A percentile compares a stretch with the other conserved stretches of the same genome.
These are phyloP conservation scores for Stemphylium vesicarium DNA, from an alignment of 2,329 filamentous ascomycete species.

Conservation along the genomic window DNA sequence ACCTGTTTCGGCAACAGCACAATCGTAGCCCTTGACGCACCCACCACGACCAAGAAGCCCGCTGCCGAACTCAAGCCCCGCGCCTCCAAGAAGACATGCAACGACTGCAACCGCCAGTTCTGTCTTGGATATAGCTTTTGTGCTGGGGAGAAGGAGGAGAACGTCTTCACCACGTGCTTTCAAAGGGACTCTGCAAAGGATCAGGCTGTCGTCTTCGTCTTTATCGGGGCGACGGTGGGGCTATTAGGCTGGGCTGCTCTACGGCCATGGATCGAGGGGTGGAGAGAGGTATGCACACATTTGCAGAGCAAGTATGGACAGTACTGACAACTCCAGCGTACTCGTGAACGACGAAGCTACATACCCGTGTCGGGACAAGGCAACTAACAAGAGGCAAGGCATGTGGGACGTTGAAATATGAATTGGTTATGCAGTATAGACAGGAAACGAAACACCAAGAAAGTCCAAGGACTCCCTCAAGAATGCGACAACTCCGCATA, in stretches of 20 bases:
- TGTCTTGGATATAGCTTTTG: conserved; percentile 69
- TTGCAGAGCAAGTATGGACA: background rate
- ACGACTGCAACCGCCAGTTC: conserved; percentile 71
- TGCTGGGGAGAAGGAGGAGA: conserved; percentile 66
- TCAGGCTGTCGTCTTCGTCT: conserved; percentile 69
- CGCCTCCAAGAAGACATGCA: conserved; percentile 60
- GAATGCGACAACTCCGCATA: conserved; percentile 39
- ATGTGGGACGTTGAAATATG: conserved; percentile 4
- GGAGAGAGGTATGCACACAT: conserved; percentile 56
- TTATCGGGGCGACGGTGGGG: conserved; percentile 68
- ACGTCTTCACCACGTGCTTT: conserved; percentile 71
- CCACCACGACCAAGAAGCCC: conserved; percentile 36
- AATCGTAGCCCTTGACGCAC: conserved; percentile 67
- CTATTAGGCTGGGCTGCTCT: conserved; percentile 66
- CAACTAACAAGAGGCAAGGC: conserved; percentile 13
- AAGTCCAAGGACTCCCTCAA: conserved; percentile 24
- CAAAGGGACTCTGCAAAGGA: conserved; percentile 73
- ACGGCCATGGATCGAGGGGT: conserved; percentile 65
- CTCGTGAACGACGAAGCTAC: conserved; percentile 58
- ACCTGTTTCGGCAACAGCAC: conserved; percentile 72
- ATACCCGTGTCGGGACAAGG: conserved; percentile 55
- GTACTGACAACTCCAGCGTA: conserved; percentile 44
- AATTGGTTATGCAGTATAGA: conserved; percentile 25
- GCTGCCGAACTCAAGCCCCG: conserved; percentile 24
- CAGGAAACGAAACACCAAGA: conserved; percentile 38